Evolutionary conservation across 805 yeast genomes (phyloP).

Genomic region (Saturnispora diversa): DNA sequence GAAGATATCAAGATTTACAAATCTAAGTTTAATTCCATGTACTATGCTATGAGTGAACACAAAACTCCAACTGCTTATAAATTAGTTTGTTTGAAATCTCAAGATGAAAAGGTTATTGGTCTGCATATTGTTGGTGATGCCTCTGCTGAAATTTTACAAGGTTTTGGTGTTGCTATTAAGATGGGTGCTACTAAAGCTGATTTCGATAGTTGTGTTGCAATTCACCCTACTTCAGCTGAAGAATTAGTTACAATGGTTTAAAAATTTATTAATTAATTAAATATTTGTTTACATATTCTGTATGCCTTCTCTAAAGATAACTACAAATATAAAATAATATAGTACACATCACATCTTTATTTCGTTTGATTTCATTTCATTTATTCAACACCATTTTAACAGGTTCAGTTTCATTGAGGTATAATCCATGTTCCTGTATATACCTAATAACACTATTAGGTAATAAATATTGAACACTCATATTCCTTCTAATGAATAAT

Average conservation of each 20-base stretch:
- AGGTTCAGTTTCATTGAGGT: slow-evolving; percentile 82
- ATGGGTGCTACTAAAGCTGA: slow-evolving; percentile 99
- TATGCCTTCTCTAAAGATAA: too few species aligned
- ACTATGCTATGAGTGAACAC: slow-evolving; percentile 73
- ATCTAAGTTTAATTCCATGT: slow-evolving; percentile 85
- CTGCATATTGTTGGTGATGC: slow-evolving; percentile 88
- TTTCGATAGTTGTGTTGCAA: slow-evolving; percentile 93
- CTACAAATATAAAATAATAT: too few species aligned
- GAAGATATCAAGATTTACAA: slow-evolving; percentile 75
- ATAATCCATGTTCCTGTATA: slow-evolving; percentile 84
- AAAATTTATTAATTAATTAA: too few species aligned
- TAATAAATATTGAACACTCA: slow-evolving; percentile 90
- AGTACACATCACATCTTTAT: too few species aligned
- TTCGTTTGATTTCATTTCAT: too few species aligned
- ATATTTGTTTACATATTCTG: too few species aligned
- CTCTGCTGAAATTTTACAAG: slow-evolving; percentile 90
- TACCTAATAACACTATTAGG: slow-evolving; percentile 94
- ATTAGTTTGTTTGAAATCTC: slow-evolving; percentile 60
- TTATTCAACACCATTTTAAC: slow-evolving; percentile 71
- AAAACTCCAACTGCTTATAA: slow-evolving; percentile 88
- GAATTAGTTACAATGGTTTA: slow-evolving; percentile 78
- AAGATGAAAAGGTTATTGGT: slow-evolving; percentile 90
- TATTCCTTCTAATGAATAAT: slow-evolving; percentile 83
- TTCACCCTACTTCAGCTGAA: slow-evolving; percentile 98
- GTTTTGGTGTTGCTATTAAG: slow-evolving; percentile 95